phyloP scores from a whole-genome alignment of 2,329 filamentous ascomycete species.

The Cladosporium halotolerans region DNA sequence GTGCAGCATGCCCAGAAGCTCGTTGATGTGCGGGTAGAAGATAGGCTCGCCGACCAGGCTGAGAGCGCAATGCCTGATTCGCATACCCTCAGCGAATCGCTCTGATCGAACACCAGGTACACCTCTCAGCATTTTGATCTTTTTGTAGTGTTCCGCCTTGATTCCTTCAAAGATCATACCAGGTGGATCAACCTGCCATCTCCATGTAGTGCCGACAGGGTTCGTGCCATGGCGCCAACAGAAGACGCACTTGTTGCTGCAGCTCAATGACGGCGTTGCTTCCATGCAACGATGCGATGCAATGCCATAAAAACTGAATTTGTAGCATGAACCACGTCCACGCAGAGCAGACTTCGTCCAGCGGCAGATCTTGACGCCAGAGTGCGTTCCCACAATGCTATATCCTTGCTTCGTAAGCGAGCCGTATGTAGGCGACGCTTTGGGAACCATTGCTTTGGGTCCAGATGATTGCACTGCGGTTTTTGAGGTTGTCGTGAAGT shows the following conservation, averaged over 20 bases:
- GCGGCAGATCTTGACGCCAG: constrained; percentile 93
- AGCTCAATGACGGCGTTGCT: constrained; percentile 88
- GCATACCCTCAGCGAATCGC: constrained; percentile 86
- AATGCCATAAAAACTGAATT: constrained; percentile 96
- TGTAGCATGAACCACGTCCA: constrained; percentile 92
- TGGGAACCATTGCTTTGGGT: constrained; percentile 90
- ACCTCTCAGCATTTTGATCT: constrained; percentile 94
- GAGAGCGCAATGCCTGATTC: constrained; percentile 86
- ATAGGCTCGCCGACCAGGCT: constrained; percentile 95
- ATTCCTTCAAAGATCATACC: constrained; percentile 86
- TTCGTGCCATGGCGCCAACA: constrained; percentile 99
- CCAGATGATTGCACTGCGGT: constrained; percentile 35
- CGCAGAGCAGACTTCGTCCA: constrained; percentile 97
- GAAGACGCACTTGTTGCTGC: constrained; percentile 97
- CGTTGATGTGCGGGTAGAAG: constrained; percentile 96
- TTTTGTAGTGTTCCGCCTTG: constrained; percentile 87
- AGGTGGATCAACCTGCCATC: constrained; percentile 89
- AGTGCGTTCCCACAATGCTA: constrained; percentile 89
- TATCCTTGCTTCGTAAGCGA: constrained; percentile 95
- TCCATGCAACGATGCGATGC: constrained; percentile 97
- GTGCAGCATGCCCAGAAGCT: constrained; percentile 79
- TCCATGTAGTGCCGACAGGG: constrained; percentile 92
- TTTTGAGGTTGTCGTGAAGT: constrained; percentile 72
- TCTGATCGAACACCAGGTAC: constrained; percentile 89
- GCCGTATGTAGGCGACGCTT: constrained; percentile 78